A percentile compares a stretch with the other conserved stretches of the same genome.
phyloP scores from a whole-genome alignment of 352 stramenopile species.

The Thalassiosira mediterranea region DNA sequence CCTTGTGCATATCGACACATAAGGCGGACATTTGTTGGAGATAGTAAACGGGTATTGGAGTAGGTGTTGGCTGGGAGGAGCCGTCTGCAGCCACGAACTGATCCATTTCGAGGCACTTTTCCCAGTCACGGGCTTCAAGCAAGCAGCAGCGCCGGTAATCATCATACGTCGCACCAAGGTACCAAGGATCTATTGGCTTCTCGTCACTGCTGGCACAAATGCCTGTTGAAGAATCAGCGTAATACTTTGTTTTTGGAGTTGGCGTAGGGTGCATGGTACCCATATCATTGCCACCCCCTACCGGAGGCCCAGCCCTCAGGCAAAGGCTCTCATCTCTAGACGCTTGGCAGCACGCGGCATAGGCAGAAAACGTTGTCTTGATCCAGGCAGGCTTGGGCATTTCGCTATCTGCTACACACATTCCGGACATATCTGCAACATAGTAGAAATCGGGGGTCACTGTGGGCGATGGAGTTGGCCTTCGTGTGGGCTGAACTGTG shows the following conservation, averaged over 20 bases:
- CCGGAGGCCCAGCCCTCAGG: not conserved
- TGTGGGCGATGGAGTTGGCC: not conserved
- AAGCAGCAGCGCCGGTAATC: not conserved
- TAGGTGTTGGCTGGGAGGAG: not conserved
- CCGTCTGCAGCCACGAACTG: not conserved
- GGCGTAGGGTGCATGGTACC: not conserved
- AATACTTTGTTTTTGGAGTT: not conserved
- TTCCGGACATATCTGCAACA: not conserved
- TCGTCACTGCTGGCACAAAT: not conserved
- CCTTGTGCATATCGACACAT: not conserved
- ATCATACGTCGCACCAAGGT: not conserved
- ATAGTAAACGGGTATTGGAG: not conserved
- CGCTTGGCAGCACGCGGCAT: not conserved
- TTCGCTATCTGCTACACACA: not conserved
- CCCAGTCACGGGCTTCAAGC: not conserved
- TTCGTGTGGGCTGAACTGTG: no score
- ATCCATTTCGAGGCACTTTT: not conserved
- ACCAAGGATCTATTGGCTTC: not conserved
- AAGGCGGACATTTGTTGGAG: not conserved
- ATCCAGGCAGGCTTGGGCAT: not conserved
- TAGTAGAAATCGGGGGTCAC: not conserved
- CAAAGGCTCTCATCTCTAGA: not conserved
- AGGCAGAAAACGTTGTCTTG: not conserved
- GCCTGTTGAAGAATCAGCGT: not conserved
- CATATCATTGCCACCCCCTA: not conserved